These are phyloP conservation scores for Hypsizygus marmoreus DNA, from an alignment of 768 basidiomycete genomes.

Conservation along the genomic window DNA sequence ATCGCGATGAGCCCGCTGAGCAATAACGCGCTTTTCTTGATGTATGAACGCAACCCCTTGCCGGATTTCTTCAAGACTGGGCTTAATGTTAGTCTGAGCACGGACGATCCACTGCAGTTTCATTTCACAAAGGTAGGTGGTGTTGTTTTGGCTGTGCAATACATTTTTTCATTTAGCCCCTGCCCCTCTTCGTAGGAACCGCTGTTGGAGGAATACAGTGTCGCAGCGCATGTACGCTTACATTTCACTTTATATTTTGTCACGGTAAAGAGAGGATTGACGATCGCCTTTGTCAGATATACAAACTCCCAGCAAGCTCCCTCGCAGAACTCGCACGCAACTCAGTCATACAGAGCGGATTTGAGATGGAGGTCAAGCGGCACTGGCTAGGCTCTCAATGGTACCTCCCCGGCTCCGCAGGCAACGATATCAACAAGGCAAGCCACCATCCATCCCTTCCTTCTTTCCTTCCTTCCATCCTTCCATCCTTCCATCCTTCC, in stretches of 20 bases:
- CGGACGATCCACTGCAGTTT: conserved; percentile 95
- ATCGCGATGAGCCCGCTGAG: conserved; percentile 98
- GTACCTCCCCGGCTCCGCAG: conserved; percentile 90
- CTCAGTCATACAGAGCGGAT: conserved; percentile 94
- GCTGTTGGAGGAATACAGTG: conserved; percentile 94
- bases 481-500: conserved; percentile 7
- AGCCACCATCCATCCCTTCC: conserved; percentile 10
- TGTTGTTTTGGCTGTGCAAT: too few species aligned
- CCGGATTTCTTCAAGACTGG: conserved; percentile 97
- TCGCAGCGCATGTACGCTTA: conserved; percentile 85
- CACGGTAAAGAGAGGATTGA: not conserved
- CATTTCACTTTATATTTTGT: not conserved
- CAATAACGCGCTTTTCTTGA: conserved; percentile 96
- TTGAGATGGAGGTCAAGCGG: conserved; percentile 97
- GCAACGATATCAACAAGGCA: conserved; percentile 96
- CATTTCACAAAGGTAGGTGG: conserved; percentile 99
- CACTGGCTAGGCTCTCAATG: conserved; percentile 93
- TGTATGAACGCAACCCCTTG: conserved; percentile 95
- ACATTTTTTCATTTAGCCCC: not conserved
- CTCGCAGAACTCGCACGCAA: conserved; percentile 98
- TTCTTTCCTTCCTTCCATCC: not conserved
- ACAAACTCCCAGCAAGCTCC: conserved; percentile 92
- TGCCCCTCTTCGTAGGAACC: conserved; percentile 64
- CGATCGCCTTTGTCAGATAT: conserved; percentile 60
- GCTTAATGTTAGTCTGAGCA: conserved; percentile 93